Base-by-base conservation (phyloP, 192 early-diverging fungal species). In the Backusella circina region DNA sequence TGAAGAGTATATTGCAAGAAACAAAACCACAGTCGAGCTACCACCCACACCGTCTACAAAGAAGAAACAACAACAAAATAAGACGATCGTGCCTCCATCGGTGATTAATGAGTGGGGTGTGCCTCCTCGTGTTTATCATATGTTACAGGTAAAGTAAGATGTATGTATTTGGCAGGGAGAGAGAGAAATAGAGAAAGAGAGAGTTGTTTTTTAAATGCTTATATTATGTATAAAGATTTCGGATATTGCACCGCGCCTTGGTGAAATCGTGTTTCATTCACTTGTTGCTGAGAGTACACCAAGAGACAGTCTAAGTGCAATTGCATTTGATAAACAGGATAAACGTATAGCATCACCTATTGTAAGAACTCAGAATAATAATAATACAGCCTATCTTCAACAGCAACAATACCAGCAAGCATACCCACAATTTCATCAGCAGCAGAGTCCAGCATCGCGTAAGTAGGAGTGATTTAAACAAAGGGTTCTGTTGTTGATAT, bases 101-200 rank as follows among this genome's bases (percentile, higher is more conserved):
- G 23, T 44, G 4, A 47, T 75, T 5, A 75, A 75, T 61, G 37
- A 67, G 5, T 75, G 74, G 74, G 74, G 74, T 23, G 44, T 75
- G 1, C 74, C 74, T 26, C 38, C 65, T 28, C 74, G 74, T 37
- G 66, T 75, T 30, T 75, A 51, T 28, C 38, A 75, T 54, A 35
- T 75, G 13, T 37, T 75, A 38, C 61, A 75, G 37, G 72, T 73
- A 73, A 64, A 13, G 8, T 33, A 26, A 44, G 2, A 37, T n/a
- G n/a, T n/a, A n/a, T n/a, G n/a, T n/a, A n/a, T n/a, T n/a, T n/a
- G n/a, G n/a, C n/a, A n/a, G n/a, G n/a, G n/a, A n/a, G n/a, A n/a
- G n/a, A n/a, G n/a, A n/a, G n/a, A n/a, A n/a, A n/a, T n/a, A n/a
- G n/a, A 6, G 18, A 18, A 12, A n/a, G 9, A 7, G 67, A 18